These are phyloP conservation scores for Fusarium sp. DNA, from an alignment of 2,329 filamentous ascomycete species.

Conservation along the genomic window DNA sequence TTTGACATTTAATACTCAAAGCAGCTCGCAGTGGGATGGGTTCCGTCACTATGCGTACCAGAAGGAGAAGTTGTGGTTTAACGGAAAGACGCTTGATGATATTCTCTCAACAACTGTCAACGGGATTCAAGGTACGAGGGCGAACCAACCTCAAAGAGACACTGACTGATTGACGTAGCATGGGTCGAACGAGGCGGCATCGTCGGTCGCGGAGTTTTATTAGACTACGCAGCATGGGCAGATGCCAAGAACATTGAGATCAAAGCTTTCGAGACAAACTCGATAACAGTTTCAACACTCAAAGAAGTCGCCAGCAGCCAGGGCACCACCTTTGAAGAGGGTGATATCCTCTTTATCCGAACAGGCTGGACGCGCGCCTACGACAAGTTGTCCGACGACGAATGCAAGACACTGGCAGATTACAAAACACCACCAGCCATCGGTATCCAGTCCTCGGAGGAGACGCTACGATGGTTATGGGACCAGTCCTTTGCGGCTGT, in stretches of 20 bases:
- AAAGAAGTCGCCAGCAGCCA: slow-evolving; percentile 58
- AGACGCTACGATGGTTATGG: slow-evolving; percentile 68
- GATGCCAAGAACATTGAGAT: slow-evolving; percentile 50
- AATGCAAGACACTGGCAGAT: slow-evolving; percentile 52
- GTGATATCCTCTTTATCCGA: slow-evolving; percentile 69
- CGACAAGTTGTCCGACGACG: slow-evolving; percentile 49
- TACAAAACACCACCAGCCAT: slow-evolving; percentile 45
- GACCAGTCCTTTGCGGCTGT: slow-evolving; percentile 66
- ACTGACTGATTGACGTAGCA: not conserved
- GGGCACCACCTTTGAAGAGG: slow-evolving; percentile 56
- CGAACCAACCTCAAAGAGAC: accelerated
- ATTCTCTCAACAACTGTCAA: slow-evolving; percentile 50
- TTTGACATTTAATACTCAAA: slow-evolving; percentile 52
- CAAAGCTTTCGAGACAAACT: slow-evolving; percentile 53
- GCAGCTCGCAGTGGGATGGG: slow-evolving; percentile 55
- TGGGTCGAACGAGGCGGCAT: slow-evolving; percentile 53
- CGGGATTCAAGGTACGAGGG: slow-evolving; percentile 44
- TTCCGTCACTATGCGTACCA: slow-evolving; percentile 55
- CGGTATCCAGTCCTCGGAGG: slow-evolving; percentile 61
- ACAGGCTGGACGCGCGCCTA: slow-evolving; percentile 63
- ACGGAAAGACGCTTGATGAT: slow-evolving; percentile 55
- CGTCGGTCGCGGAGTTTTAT: slow-evolving; percentile 62
- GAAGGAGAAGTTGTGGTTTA: slow-evolving; percentile 50
- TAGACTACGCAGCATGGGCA: slow-evolving; percentile 64
- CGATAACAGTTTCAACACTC: slow-evolving; percentile 58